Base-by-base conservation (phyloP, 352 stramenopile species). In the Elongisporangium anandrum region DNA sequence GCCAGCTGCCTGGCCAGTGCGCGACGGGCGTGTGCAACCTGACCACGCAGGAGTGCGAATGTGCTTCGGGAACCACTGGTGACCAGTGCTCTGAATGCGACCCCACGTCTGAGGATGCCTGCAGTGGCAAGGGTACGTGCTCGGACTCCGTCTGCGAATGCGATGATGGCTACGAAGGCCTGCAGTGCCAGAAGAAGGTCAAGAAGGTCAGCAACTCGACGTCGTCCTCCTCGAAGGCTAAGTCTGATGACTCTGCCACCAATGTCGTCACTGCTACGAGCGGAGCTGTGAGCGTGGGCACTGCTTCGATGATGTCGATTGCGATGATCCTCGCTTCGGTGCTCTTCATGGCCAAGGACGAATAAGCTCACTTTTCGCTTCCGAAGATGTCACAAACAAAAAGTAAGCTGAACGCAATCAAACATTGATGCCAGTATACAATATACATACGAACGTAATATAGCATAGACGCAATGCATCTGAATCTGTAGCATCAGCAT, bases 81-180 rank as follows among this genome's bases (percentile, higher is more conserved):
- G 65, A 83, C 56, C 82, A 92, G 69, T 90, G 80, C 66, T 85
- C 78, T 8, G 68, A 90, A 52, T 92, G 82, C 59, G 82, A 92
- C 59, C 68, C 72, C 21, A 81, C 64, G 23, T 82, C 75, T 24
- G 41, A 61, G 47, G 71, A 81, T 45, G 78, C 81, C 57, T 92
- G 82, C 68, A 90, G 75, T 56, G 55, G 69, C 50, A 84, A 89
- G 48, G 78, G 80, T 26, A 70, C 66, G 68, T 92, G 82, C 62
- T 66, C 60, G 4, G 64, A 81, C 68, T 75, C 73, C 52, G 61
- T 61, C 49, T 93, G 84, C 53, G 54, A 68, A 52, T 93, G 84
- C 38, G 65, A 79, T 9, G 65, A 81, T 17, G 79, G 79, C 51
- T 91, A 73, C 57, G 66, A 87, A 13, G 81, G 81, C 15, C 68